These are phyloP conservation scores for Athelia psychrophila DNA, from an alignment of 1,284 basidiomycete species.

Conservation along the genomic window DNA sequence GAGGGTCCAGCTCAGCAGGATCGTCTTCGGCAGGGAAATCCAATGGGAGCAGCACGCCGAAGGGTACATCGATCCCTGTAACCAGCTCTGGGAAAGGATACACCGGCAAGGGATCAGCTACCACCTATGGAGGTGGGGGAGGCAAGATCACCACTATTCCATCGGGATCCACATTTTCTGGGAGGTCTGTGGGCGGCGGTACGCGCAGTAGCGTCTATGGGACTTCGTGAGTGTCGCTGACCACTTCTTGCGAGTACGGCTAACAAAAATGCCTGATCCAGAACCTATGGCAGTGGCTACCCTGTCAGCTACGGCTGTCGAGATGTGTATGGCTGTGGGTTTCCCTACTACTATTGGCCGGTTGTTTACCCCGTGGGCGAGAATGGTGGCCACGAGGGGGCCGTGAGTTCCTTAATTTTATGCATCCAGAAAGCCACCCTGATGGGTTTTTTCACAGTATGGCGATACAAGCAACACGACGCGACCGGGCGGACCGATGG, in stretches of 20 bases:
- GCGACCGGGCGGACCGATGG: conserved; percentile 57
- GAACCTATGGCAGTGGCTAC: conserved; percentile 54
- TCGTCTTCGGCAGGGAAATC: background rate
- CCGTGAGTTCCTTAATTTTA: conserved; percentile 22
- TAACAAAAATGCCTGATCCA: background rate
- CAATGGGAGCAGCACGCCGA: no score
- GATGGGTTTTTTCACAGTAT: conserved; percentile 36
- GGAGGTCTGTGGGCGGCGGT: conserved; percentile 39
- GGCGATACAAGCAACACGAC: conserved; percentile 48
- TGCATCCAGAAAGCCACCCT: conserved; percentile 1
- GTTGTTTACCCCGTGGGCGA: conserved; percentile 45
- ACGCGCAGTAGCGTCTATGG: conserved; percentile 36
- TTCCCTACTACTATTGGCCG: conserved; percentile 62
- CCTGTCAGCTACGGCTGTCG: conserved; percentile 40
- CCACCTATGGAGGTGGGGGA: conserved; percentile 32
- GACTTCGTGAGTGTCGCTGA: conserved; percentile 27
- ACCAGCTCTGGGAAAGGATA: no score
- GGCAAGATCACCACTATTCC: conserved; percentile 32
- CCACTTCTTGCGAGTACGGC: background rate
- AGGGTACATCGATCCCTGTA: no score
- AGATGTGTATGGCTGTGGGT: conserved; percentile 37
- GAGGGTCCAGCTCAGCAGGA: background rate
- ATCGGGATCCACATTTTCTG: conserved; percentile 37
- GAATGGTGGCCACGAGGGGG: conserved; percentile 35
- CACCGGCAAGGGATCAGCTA: no score